Evolutionary conservation across 345 rosid genomes (phyloP).

Genomic region (Hibiscus tridactylites): DNA sequence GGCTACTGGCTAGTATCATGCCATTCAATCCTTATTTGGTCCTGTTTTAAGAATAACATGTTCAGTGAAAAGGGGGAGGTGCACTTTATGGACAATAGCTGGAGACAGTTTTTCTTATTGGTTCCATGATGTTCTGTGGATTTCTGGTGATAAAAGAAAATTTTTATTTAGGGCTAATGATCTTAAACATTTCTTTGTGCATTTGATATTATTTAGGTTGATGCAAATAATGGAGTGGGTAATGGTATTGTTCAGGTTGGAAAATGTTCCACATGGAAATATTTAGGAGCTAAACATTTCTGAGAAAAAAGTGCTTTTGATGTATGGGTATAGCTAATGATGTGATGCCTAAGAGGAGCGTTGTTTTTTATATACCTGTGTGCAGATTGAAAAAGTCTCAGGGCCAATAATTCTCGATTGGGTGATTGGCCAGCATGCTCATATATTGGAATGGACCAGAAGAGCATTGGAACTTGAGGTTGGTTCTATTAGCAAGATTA

Average conservation of each 20-base stretch:
- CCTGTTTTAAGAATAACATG: neutral
- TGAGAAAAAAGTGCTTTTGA: neutral
- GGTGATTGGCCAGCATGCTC: slow-evolving; percentile 87
- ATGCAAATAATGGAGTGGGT: neutral
- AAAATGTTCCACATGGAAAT: neutral
- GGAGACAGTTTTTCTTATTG: neutral
- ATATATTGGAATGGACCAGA: slow-evolving; percentile 86
- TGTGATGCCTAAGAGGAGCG: neutral
- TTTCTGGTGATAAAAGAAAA: neutral
- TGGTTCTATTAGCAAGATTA: slow-evolving; percentile 12
- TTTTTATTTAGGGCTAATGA: slow-evolving; percentile 3
- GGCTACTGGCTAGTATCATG: neutral
- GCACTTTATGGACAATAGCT: neutral
- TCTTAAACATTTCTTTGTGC: neutral
- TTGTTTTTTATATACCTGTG: slow-evolving; percentile 1
- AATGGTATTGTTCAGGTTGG: neutral
- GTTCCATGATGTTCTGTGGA: neutral
- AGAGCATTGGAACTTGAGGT: slow-evolving; percentile 95
- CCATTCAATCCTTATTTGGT: neutral
- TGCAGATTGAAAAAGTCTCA: slow-evolving; percentile 70
- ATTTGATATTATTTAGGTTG: neutral
- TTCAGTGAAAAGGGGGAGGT: neutral
- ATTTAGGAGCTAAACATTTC: slow-evolving; percentile 2
- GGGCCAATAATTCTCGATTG: slow-evolving; percentile 85
- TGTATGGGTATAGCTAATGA: neutral